These are phyloP conservation scores for Arbutus unedo DNA, from an alignment of 148 eudicot species.

Conservation along the genomic window DNA sequence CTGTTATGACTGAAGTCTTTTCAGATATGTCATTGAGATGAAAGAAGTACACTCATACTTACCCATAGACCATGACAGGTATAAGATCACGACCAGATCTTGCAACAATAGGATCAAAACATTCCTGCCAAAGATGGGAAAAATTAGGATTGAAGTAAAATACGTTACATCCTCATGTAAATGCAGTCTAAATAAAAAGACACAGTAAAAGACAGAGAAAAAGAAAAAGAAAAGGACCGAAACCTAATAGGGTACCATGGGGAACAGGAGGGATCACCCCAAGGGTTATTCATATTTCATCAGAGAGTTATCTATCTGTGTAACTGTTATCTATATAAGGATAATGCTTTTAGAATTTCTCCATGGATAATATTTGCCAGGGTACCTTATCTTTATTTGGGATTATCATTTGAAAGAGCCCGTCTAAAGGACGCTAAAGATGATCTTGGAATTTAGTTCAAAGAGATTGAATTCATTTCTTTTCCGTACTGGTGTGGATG, in stretches of 20 bases:
- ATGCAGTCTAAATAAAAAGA: not conserved
- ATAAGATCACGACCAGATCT: slow-evolving; percentile 83
- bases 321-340: not conserved
- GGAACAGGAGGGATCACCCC: not conserved
- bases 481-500: not conserved
- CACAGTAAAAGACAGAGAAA: not conserved
- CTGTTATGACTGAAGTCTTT: not conserved
- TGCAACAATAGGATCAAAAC: slow-evolving; percentile 88
- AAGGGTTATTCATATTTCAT: not conserved
- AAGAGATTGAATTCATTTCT: not conserved
- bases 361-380: not conserved
- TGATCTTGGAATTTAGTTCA: not conserved
- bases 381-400: not conserved
- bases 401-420: not conserved
- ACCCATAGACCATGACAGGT: slow-evolving; percentile 98
- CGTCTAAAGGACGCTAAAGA: not conserved
- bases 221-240: not conserved
- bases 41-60: slow-evolving; percentile 28
- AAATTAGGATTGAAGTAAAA: not conserved
- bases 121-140: slow-evolving; percentile 51
- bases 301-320: not conserved
- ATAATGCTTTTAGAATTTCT: not conserved
- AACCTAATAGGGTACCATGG: not conserved
- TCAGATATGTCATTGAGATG: not conserved
- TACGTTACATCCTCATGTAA: not conserved